Evolutionary conservation across 176 grass and related monocot species (phyloP), one percentile per base, ranked within the genome.

Genomic region (Poa pratensis): DNA sequence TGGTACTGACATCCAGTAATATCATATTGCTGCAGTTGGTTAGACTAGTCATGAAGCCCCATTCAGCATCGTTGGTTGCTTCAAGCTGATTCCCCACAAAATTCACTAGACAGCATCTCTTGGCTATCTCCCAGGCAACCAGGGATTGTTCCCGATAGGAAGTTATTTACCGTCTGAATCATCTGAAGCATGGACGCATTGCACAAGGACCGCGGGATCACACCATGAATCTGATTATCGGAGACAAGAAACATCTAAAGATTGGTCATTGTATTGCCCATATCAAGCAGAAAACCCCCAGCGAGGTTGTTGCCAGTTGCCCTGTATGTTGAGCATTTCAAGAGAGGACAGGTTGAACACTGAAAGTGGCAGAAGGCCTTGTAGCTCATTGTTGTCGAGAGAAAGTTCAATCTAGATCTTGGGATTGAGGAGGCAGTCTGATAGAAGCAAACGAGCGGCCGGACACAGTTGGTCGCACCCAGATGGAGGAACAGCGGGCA

Each of bases 121-220:
- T 72, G 42, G 4, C 17, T 28, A 86, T 3, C 50, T 20, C n/a
- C 68, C 1, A 74, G 40, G 22, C 85, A 86, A 2, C 2, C 22
- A 0, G 85, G 77, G 50, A 86, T 86, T 14, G 43, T 86, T 64
- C 77, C 85, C 2, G 68, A 64, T 0, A 86, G 71, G 20, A 42
- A 80, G 77, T 80, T 74, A 27, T 74, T 74, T 19, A 74, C 71
- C 0, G 71, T 74, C 71, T 74, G 71, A 6, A 74, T 17, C 57
- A 27, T 28, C 61, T 64, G 68, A n/a, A 86, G 85, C 67, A 65
- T 75, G 50, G 85, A 80, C 3, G 76, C 32, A 30, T 86, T 86
- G 67, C 77, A 86, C 66, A 86, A 64, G 55, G 30, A 64, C 18
- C 55, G 24, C 9, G 70, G 70, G 40, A 65, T 80, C 46, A 48